These are phyloP conservation scores for Huntiella savannae DNA, from an alignment of 2,329 filamentous ascomycete genomes.

Conservation along the genomic window DNA sequence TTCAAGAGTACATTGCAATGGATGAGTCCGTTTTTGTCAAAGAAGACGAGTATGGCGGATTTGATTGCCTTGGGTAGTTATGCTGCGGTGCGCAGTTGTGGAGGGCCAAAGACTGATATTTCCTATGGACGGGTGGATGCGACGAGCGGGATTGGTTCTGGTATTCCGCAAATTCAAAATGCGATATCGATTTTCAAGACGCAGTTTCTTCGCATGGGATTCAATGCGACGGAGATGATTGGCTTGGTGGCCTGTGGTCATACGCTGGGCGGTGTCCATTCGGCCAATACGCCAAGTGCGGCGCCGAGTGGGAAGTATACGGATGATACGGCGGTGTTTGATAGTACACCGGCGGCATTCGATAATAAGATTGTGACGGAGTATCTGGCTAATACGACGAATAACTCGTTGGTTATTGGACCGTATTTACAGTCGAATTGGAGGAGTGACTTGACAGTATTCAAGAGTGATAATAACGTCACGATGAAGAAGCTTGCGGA, in stretches of 20 bases:
- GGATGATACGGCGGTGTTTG: slow-evolving; percentile 27
- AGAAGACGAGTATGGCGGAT: slow-evolving; percentile 33
- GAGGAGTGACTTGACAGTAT: slow-evolving; percentile 37
- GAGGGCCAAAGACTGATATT: slow-evolving; percentile 35
- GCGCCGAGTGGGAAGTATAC: slow-evolving; percentile 25
- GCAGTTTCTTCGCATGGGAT: slow-evolving; percentile 40
- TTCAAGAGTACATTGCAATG: slow-evolving; percentile 34
- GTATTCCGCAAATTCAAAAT: slow-evolving; percentile 40
- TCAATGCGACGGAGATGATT: slow-evolving; percentile 37
- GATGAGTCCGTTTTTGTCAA: slow-evolving; percentile 33
- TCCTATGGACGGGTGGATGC: slow-evolving; percentile 36
- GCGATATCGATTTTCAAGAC: slow-evolving; percentile 29
- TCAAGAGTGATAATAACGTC: slow-evolving; percentile 33
- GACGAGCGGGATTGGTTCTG: slow-evolving; percentile 23
- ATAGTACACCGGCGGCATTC: slow-evolving; percentile 28
- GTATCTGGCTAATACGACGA: slow-evolving; percentile 33
- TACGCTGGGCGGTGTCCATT: slow-evolving; percentile 40
- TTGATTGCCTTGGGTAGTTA: slow-evolving; percentile 39
- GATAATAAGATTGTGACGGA: slow-evolving; percentile 39
- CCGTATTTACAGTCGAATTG: slow-evolving; percentile 25
- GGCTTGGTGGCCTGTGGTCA: slow-evolving; percentile 42
- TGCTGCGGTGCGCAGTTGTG: slow-evolving; percentile 37
- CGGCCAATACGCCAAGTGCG: slow-evolving; percentile 31
- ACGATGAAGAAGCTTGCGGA: slow-evolving; percentile 32
- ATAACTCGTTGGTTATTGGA: slow-evolving; percentile 35